Percentiles rank a stretch among this genome's conserved stretches.
Conservation (phyloP, 306 rosid genomes). For the Prinsepia uniflora region DNA sequence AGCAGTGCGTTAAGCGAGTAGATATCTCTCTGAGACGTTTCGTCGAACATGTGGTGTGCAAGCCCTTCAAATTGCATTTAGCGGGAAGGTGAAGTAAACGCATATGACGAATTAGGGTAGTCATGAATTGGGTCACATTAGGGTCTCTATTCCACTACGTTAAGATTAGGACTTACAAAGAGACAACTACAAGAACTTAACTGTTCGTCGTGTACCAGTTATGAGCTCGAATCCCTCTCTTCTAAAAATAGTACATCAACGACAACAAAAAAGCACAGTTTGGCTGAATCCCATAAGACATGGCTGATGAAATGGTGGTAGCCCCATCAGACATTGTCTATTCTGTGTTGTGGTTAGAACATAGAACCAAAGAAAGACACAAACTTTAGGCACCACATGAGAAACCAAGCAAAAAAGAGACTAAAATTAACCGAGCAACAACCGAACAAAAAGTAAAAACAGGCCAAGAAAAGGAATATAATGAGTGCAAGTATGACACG, state of each 20-base stretch:
- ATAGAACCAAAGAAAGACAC: background rate
- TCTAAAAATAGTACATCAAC: too few relatives aligned
- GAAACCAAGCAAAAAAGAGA: background rate
- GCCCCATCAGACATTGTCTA: background rate
- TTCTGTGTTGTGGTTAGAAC: background rate
- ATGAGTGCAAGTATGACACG: too few relatives aligned
- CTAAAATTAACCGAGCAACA: background rate
- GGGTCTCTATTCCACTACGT: background rate
- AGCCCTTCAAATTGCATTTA: background rate
- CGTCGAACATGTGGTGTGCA: slow-evolving; percentile 32
- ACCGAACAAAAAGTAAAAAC: background rate
- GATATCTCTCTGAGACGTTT: slow-evolving; percentile 36
- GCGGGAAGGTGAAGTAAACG: slow-evolving; percentile 1
- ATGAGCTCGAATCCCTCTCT: too few relatives aligned
- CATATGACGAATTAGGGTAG: background rate
- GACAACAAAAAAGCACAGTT: background rate
- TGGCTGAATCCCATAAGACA: background rate
- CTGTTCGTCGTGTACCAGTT: too few relatives aligned
- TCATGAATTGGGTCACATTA: background rate
- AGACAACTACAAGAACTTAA: too few relatives aligned
- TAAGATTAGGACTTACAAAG: background rate
- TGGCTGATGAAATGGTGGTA: background rate
- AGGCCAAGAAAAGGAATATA: too few relatives aligned
- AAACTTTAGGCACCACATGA: background rate
- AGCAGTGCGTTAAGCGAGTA: slow-evolving; percentile 38